These are phyloP conservation scores for Aspergillus nidulans DNA, from an alignment of 495 filamentous ascomycete species.

Conservation along the genomic window DNA sequence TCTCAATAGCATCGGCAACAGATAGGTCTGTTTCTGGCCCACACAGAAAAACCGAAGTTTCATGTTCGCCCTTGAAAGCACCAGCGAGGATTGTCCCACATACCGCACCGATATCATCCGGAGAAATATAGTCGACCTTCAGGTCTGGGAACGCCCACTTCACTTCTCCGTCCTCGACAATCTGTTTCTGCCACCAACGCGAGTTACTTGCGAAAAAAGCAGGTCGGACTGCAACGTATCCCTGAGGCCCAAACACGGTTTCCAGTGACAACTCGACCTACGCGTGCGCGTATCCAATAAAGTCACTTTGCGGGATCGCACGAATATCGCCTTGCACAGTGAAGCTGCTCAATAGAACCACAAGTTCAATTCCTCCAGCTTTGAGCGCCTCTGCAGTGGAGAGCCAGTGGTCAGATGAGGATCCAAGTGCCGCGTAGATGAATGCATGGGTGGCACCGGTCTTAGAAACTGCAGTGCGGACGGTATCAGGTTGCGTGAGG, in stretches of 20 bases:
- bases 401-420: constrained; percentile 24
- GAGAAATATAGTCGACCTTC: constrained; percentile 25
- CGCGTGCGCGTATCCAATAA: constrained; percentile 26
- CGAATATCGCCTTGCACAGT: constrained; percentile 16
- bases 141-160: constrained; percentile 14
- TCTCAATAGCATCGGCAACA: constrained; percentile 11
- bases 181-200: constrained; percentile 11
- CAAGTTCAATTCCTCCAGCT: constrained; percentile 21
- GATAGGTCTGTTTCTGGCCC: constrained; percentile 20
- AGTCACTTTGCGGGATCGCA: constrained; percentile 6
- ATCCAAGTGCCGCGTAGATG: constrained; percentile 22
- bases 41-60: constrained; percentile 17
- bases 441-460: constrained; percentile 27
- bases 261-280: constrained; percentile 28
- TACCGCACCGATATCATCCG: constrained; percentile 28
- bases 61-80: constrained; percentile 8
- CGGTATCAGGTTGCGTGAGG: constrained; percentile 23
- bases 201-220: constrained; percentile 24
- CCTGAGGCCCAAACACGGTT: constrained; percentile 21
- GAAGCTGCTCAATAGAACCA: constrained; percentile 30
- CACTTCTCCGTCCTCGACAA: constrained; percentile 19
- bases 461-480: constrained; percentile 18
- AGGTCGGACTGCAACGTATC: constrained; percentile 26
- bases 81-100: constrained; percentile 23
- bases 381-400: constrained; percentile 23